Percentiles rank a stretch among this genome's conserved stretches.
phyloP scores from a whole-genome alignment of 2,329 filamentous ascomycete genomes.

The Ophiostoma perfectum region DNA sequence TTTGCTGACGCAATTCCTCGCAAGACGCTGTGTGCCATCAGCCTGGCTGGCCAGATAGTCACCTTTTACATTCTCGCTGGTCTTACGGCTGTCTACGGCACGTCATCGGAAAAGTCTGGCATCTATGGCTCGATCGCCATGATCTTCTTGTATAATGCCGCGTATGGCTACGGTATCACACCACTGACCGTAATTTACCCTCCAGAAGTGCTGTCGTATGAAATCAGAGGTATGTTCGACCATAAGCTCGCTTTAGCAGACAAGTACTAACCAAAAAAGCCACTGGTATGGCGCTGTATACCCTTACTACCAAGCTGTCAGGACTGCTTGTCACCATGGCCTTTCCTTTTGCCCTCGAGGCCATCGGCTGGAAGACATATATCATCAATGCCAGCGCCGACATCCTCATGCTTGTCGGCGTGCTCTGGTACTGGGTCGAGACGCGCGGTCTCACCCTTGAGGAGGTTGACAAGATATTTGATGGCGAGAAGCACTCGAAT shows the following conservation, averaged over 20 bases:
- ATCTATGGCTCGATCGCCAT: slow-evolving; percentile 13
- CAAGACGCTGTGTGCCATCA: slow-evolving; percentile 17
- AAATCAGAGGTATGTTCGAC: not conserved
- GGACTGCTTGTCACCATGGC: slow-evolving; percentile 9
- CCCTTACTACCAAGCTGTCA: not conserved
- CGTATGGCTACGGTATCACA: slow-evolving; percentile 38
- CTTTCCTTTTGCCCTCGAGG: slow-evolving; percentile 23
- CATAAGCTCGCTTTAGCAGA: not conserved
- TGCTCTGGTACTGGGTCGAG: slow-evolving; percentile 27
- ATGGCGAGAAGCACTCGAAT: slow-evolving; percentile 18
- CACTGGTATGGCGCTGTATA: slow-evolving; percentile 1
- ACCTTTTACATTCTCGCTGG: slow-evolving; percentile 17
- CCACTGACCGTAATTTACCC: slow-evolving; percentile 28
- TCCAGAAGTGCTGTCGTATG: slow-evolving; percentile 21
- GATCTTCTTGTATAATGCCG: slow-evolving; percentile 25
- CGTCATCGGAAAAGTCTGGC: not conserved
- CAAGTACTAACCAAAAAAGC: slow-evolving; percentile 1
- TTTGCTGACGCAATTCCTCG: slow-evolving; percentile 15
- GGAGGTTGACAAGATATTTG: slow-evolving; percentile 49
- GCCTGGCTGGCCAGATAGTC: slow-evolving; percentile 18
- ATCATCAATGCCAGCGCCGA: slow-evolving; percentile 26
- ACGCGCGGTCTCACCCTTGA: slow-evolving; percentile 22
- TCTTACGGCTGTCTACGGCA: slow-evolving; percentile 16
- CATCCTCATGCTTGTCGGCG: slow-evolving; percentile 29
- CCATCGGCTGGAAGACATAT: slow-evolving; percentile 28